Base-by-base conservation (phyloP, 345 rosid species). In the Brassica carinata region DNA sequence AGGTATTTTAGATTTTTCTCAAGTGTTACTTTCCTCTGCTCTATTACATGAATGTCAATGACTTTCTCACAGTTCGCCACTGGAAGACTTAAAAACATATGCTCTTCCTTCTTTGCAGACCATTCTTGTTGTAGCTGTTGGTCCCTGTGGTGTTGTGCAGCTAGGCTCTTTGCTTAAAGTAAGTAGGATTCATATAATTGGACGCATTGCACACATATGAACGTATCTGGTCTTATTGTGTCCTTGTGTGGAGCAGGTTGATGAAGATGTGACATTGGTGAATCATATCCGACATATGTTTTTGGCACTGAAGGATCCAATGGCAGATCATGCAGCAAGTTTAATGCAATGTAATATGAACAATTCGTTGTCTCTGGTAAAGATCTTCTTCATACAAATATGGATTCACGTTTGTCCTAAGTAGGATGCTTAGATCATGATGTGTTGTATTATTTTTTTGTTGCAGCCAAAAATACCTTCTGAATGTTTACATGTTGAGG, bases 71-170 rank as follows among this genome's bases (percentile, higher is more conserved):
- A 48, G 33, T 68, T 59, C 45, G 30, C 40, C 57, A 9, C 19
- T 36, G 8, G 40, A 31, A 23, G 5, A 51, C 67, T 17, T 62
- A 6, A 33, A 36, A n/a, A 18, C 45, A 48, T 55, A 1, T 18
- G 23, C 70, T 84, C 19, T n/a, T 64, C 45, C 67, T 82, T 69
- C 58, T 71, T 36, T 74, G 77, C 85, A 92, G 98, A 90, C 97
- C 74, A 84, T 91, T 81, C 87, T 84, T 74, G 90, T 90, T 57
- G 87, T 90, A 40, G 89, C 97, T 81, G 91, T 90, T 78, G 88
- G 85, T 82, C 89, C 95, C 8, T 84, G 83, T 84, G 98, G 97
- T 83, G 97, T 94, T 78, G 86, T 92, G 67, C 98, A 94, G 85
- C 92, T 94, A 79, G 98, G 97, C 77, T 92, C 97, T 65, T 83